These are phyloP conservation scores for Mucor indicus DNA, from an alignment of 371 early-diverging fungal genomes.

Conservation along the genomic window DNA sequence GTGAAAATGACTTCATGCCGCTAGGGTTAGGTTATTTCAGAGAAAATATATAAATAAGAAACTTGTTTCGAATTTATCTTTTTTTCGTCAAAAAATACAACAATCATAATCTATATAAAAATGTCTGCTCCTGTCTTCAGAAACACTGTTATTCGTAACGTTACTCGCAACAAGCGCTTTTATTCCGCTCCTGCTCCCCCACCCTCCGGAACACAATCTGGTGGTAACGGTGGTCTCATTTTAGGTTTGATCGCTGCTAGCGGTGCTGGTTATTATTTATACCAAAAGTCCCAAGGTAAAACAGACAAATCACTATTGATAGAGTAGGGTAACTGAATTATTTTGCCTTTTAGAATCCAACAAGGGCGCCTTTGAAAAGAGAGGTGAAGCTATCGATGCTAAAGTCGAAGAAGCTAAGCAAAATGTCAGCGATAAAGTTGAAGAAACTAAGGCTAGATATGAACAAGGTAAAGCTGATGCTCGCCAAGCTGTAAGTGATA, in stretches of 20 bases:
- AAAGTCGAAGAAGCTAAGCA: constrained; percentile 7
- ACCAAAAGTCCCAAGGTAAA: constrained; percentile 10
- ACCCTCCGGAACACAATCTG: neutral
- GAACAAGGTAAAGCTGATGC: constrained; percentile 3
- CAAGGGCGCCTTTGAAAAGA: constrained; percentile 3
- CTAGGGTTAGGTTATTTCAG: too few relatives aligned
- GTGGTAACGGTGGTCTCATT: constrained; percentile 3
- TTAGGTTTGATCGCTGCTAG: constrained; percentile 7
- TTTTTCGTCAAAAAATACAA: too few relatives aligned
- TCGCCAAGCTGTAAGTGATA: constrained; percentile 1
- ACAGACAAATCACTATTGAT: neutral
- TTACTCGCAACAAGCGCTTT: constrained; percentile 9
- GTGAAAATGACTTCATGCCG: too few relatives aligned
- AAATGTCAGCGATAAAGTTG: constrained; percentile 1
- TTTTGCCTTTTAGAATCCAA: neutral
- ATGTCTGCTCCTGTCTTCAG: constrained; percentile 9
- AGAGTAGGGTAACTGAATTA: neutral
- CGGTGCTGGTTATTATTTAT: constrained; percentile 15
- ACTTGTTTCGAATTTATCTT: too few relatives aligned
- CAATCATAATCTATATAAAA: too few relatives aligned
- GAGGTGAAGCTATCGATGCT: constrained; percentile 1
- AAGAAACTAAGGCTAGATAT: constrained; percentile 8
- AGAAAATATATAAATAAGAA: too few relatives aligned
- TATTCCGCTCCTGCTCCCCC: constrained; percentile 7
- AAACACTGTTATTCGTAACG: constrained; percentile 4